Base-by-base conservation (phyloP, 2,329 filamentous ascomycete genomes). In the Drechslerella stenobrocha region DNA sequence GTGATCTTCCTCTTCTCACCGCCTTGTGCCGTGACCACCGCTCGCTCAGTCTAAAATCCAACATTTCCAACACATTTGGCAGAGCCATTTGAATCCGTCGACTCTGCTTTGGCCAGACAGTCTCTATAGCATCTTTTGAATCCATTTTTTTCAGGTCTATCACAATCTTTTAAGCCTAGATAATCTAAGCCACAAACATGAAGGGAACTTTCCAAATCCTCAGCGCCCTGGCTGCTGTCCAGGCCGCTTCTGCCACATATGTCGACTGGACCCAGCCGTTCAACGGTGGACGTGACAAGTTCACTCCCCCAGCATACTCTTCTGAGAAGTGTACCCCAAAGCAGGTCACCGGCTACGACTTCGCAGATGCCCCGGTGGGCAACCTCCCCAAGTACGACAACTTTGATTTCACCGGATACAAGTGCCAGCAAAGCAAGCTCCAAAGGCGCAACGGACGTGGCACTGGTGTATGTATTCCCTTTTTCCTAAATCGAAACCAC, bases 101-200 rank as follows among this genome's bases (percentile, higher is more conserved):
- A n/a, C 51, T 67, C 63, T 67, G 63, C 63, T 56, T 60, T 58
- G 57, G 63, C 63, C 63, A 67, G 63, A 67, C 55, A 67, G 55
- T 55, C 50, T 47, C 28, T n/a, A 8, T 26, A 18, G 11, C 28
- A 46, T 66, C 48, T 67, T 34, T 42, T 18, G 7, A 42, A 4
- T 56, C 28, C 50, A 22, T 52, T 48, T 34, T 46, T 44, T 58
- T 66, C 60, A 59, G 42, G 55, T 53, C 55, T 55, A 66, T 66
- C 53, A 26, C 23, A 52, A 35, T 48, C 46, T 35, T 52, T 55
- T 50, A 52, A 46, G 34, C 22, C 34, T 32, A 66, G 2, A 63
- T 47, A 20, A 4, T 37, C 13, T n/a, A 37, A 42, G 4, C 7
- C 9, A 18, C 15, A 46, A 66, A 55, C 28, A 67, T 67, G 63